Evolutionary conservation across 2,329 filamentous ascomycete genomes (phyloP), one percentile per base, ranked within the genome.

Genomic region (Penicillium nordicum): DNA sequence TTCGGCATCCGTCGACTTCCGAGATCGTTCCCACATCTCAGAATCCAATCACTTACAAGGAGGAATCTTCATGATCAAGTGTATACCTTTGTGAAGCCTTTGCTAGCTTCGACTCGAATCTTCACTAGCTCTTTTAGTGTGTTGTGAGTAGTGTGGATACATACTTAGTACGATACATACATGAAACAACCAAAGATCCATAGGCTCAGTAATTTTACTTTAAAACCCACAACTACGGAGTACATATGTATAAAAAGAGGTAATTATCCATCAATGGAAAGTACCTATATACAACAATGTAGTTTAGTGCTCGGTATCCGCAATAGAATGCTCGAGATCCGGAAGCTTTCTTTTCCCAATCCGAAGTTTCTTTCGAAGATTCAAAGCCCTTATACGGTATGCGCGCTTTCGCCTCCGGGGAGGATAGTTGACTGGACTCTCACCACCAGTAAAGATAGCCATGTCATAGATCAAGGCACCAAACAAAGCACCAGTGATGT

Each of bases 391-490:
- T 46, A 62, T 82, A 60, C 64, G 58, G 2, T 67, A 57, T 4
- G 70, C 73, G 9, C 75, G 67, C 63, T 70, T 71, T 5, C 72
- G 69, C 48, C 74, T 69, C 30, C 65, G 66, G 0, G 77, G 77
- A 4, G 76, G 74, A 69, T 82, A 74, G 42, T 74, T 74, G n/a
- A 74, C 57, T 1, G 70, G 72, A 49, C 65, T 69, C 55, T 76
- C 73, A 3, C 69, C 71, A 12, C 74, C 74, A n/a, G 65, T 72
- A 48, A 76, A 76, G 11, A 76, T 73, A 10, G 69, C 61, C 14
- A 69, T 49, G 51, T 76, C 72, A 41, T 76, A 75, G 1, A 75
- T 12, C 8, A 66, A 58, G 0, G 67, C 71, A 0, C 72, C 73
- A 30, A 64, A 63, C 4, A 76, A 47, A 0, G 61, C 69, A 0